phyloP scores from a whole-genome alignment of 2,329 filamentous ascomycete species.

The Xylariomycetidae sp. region DNA sequence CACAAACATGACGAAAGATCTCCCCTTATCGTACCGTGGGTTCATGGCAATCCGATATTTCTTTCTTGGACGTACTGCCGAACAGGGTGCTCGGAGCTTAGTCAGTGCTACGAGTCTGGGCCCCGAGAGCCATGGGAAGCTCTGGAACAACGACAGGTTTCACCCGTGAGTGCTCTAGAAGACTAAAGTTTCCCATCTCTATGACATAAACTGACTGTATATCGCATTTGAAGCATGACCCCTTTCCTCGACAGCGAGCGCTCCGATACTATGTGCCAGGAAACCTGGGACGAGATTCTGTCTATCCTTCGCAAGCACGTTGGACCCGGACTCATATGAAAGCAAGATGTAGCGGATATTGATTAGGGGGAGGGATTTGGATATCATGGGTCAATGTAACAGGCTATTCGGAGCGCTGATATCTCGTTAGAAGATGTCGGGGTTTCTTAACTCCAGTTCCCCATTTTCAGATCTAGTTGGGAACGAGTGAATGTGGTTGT shows the following conservation, averaged over 20 bases:
- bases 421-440: too few species aligned
- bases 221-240: not conserved
- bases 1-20: slow-evolving; percentile 1
- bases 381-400: too few species aligned
- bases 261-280: not conserved
- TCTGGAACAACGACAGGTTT: slow-evolving; percentile 3
- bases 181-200: too few species aligned
- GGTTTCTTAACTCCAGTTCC: too few species aligned
- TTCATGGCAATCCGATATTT: not conserved
- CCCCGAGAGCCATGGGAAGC: slow-evolving; percentile 5
- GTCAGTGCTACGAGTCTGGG: slow-evolving; percentile 6
- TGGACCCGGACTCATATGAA: too few species aligned
- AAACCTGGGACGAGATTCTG: slow-evolving; percentile 1
- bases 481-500: too few species aligned
- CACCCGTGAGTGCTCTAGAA: not conserved
- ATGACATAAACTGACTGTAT: too few species aligned
- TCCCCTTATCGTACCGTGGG: not conserved
- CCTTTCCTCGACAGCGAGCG: not conserved
- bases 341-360: too few species aligned
- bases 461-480: too few species aligned
- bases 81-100: slow-evolving; percentile 5
- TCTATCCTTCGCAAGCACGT: not conserved
- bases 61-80: slow-evolving; percentile 4
- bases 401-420: too few species aligned
- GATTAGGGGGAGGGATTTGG: too few species aligned